Conservation (phyloP, 257 asterid genomes). For the Solanum tarijense region DNA sequence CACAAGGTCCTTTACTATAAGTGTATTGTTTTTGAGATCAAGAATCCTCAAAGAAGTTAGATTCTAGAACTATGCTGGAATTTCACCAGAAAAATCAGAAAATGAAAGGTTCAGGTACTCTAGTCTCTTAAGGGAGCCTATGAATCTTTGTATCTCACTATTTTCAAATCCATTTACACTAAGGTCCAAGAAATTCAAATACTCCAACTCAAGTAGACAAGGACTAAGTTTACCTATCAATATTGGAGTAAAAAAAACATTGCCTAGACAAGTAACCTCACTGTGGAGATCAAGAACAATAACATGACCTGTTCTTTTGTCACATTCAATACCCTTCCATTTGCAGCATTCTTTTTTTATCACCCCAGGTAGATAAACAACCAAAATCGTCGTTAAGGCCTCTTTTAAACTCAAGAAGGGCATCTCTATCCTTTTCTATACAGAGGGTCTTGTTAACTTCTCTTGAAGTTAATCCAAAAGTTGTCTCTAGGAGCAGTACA, state of each 20-base stretch:
- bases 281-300: background rate
- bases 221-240: conserved; percentile 16
- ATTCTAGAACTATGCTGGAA: conserved; percentile 9
- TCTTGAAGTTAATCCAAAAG: background rate
- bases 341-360: background rate
- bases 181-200: conserved; percentile 7
- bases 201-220: conserved; percentile 11
- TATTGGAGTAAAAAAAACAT: background rate
- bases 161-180: background rate
- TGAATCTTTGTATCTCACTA: background rate
- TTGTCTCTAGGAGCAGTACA: background rate
- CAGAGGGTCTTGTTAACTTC: background rate
- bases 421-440: background rate
- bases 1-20: background rate
- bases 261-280: background rate
- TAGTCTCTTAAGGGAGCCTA: background rate
- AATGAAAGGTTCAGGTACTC: background rate
- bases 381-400: background rate
- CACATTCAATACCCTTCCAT: conserved; percentile 9
- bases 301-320: conserved; percentile 1
- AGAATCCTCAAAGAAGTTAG: background rate
- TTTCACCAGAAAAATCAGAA: background rate
- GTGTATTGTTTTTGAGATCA: background rate
- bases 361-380: background rate
- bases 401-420: background rate